Percentiles rank a stretch among this genome's conserved stretches.
These are phyloP conservation scores for Parastagonospora avenae DNA, from an alignment of 2,329 filamentous ascomycete genomes.

Conservation along the genomic window DNA sequence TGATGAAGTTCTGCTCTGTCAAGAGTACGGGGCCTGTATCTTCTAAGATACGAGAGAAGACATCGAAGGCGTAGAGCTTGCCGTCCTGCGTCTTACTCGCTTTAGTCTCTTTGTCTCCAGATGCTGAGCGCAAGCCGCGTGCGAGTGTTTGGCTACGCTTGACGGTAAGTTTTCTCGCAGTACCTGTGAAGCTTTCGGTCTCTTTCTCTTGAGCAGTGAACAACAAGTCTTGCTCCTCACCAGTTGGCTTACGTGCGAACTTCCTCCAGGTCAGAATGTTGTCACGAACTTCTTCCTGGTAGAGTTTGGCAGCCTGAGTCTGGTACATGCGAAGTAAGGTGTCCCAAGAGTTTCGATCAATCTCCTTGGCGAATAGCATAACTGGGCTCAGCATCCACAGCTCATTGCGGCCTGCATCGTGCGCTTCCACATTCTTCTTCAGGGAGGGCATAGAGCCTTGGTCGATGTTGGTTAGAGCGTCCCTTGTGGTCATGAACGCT, in stretches of 20 bases:
- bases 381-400: conserved; percentile 89
- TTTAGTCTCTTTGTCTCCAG: conserved; percentile 64
- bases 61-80: conserved; percentile 75
- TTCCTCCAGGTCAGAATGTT: conserved; percentile 80
- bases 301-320: conserved; percentile 74
- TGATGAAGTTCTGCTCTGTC: conserved; percentile 94
- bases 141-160: conserved; percentile 90
- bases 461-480: conserved; percentile 59
- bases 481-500: conserved; percentile 72
- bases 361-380: conserved; percentile 85
- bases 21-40: conserved; percentile 83
- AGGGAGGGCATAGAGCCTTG: conserved; percentile 52
- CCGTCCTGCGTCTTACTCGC: conserved; percentile 66
- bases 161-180: conserved; percentile 87
- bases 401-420: conserved; percentile 71
- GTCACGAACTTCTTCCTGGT: conserved; percentile 80
- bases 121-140: conserved; percentile 70
- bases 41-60: conserved; percentile 78
- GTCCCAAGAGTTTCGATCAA: conserved; percentile 82
- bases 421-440: conserved; percentile 71
- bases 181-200: conserved; percentile 68
- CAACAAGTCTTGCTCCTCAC: conserved; percentile 81
- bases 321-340: conserved; percentile 80
- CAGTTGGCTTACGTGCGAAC: conserved; percentile 73
- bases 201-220: conserved; percentile 92